phyloP scores from a whole-genome alignment of 345 rosid genomes.

The Noccaea bulbosa region DNA sequence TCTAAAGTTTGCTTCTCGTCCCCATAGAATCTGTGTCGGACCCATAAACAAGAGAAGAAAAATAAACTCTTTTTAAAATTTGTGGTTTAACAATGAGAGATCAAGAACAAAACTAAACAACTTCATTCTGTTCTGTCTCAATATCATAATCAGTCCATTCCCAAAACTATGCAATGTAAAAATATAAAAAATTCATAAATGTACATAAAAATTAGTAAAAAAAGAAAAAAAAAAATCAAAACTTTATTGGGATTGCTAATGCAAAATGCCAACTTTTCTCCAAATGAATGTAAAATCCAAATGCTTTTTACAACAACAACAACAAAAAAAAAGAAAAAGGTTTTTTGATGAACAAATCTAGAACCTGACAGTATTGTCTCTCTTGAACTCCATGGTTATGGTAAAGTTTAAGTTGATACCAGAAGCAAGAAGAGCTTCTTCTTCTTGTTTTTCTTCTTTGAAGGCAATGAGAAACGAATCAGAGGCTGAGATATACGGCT shows the following conservation, averaged over 20 bases:
- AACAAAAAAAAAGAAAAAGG: not conserved
- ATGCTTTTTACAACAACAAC: no score
- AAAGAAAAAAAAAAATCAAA: not conserved
- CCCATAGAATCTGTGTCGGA: conserved; percentile 55
- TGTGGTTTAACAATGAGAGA: conserved; percentile 22
- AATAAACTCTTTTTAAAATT: not conserved
- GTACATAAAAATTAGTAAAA: not conserved
- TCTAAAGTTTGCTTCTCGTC: conserved; percentile 46
- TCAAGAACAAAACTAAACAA: not conserved
- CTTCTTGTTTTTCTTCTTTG: conserved; percentile 11
- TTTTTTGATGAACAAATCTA: conserved; percentile 22
- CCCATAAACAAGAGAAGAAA: not conserved
- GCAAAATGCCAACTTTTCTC: conserved; percentile 27
- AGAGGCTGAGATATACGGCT: conserved; percentile 20
- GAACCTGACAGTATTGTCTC: conserved; percentile 63
- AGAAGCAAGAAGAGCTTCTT: conserved; percentile 22
- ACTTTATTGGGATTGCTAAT: conserved; percentile 41
- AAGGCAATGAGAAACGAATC: conserved; percentile 29
- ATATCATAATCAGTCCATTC: not conserved
- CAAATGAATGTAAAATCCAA: conserved; percentile 1
- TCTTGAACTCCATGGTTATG: conserved; percentile 54
- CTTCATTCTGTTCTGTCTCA: conserved; percentile 8
- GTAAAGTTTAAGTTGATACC: not conserved
- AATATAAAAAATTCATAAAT: not conserved
- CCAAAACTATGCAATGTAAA: not conserved